Conservation (phyloP, 2,329 filamentous ascomycete species). For the Sporothrix inflata region DNA sequence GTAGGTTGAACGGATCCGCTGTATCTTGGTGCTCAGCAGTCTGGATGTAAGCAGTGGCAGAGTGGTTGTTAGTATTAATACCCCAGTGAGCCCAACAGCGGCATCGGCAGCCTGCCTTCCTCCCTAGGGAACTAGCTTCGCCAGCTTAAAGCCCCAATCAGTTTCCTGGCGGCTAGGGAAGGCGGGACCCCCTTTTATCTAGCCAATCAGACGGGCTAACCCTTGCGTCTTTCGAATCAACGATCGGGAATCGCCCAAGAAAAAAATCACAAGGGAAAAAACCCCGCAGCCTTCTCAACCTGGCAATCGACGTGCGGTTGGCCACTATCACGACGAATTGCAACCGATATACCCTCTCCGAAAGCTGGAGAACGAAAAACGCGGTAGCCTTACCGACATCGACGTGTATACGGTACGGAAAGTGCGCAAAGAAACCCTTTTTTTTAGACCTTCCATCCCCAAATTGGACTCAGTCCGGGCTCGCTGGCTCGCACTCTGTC, state of each 20-base stretch:
- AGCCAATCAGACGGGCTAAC: conserved; percentile 23
- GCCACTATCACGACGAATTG: conserved; percentile 2
- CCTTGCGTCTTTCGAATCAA: not conserved
- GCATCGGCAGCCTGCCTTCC: not conserved
- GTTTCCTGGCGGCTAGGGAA: not conserved
- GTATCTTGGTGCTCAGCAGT: not conserved
- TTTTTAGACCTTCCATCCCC: not conserved
- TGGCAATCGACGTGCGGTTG: not conserved
- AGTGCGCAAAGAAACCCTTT: not conserved
- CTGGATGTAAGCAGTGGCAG: not conserved
- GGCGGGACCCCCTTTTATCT: not conserved
- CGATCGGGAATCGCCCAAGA: not conserved
- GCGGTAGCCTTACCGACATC: not conserved
- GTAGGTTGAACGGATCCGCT: not conserved
- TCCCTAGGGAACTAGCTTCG: no score
- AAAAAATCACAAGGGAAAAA: conserved; percentile 15
- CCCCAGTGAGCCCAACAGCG: not conserved
- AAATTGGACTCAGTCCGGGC: not conserved
- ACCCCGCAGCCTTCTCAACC: conserved; percentile 27
- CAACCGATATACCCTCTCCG: not conserved
- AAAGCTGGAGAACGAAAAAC: not conserved
- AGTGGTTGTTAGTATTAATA: not conserved
- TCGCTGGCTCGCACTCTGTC: not conserved
- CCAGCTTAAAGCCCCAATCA: no score
- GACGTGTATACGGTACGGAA: not conserved